A percentile compares a stretch with the other conserved stretches of the same genome.
Evolutionary conservation across 2,329 filamentous ascomycete genomes (phyloP).

Genomic region (Aspergillus terreus): DNA sequence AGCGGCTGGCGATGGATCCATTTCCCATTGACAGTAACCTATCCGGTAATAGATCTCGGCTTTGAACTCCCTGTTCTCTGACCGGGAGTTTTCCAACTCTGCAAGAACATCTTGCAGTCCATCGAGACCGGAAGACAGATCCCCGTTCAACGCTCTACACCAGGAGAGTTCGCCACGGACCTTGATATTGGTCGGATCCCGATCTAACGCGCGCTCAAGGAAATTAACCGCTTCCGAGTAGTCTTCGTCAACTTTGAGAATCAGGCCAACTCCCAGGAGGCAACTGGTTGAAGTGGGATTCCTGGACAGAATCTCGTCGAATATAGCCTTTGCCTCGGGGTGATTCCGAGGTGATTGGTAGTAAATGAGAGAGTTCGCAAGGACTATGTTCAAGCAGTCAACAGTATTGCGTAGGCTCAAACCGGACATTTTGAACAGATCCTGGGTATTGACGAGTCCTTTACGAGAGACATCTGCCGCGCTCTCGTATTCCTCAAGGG

Average conservation of each 20-base stretch:
- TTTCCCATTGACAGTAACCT: constrained; percentile 81
- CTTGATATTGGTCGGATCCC: constrained; percentile 70
- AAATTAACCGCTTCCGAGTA: constrained; percentile 79
- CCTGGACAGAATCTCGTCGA: constrained; percentile 73
- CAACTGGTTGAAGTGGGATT: constrained; percentile 75
- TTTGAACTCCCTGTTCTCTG: constrained; percentile 65
- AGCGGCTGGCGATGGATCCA: constrained; percentile 68
- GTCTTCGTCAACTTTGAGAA: constrained; percentile 90
- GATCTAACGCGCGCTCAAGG: constrained; percentile 68
- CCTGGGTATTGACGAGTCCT: constrained; percentile 59
- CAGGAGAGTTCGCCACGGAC: constrained; percentile 86
- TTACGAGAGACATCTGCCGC: constrained; percentile 76
- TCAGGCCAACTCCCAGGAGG: constrained; percentile 83
- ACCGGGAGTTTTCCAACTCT: constrained; percentile 59
- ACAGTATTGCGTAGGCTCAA: constrained; percentile 64
- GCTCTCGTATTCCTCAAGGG: constrained; percentile 79
- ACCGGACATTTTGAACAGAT: constrained; percentile 64
- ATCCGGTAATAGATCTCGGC: constrained; percentile 84
- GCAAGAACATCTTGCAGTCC: constrained; percentile 69
- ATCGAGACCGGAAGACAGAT: constrained; percentile 63
- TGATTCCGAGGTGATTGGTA: constrained; percentile 90
- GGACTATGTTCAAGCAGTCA: constrained; percentile 70
- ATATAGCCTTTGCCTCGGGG: constrained; percentile 78
- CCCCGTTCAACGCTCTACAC: constrained; percentile 80
- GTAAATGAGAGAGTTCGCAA: constrained; percentile 85